Evolutionary conservation across 305 asterid genomes (phyloP).

Genomic region (Salvia sclarea): DNA sequence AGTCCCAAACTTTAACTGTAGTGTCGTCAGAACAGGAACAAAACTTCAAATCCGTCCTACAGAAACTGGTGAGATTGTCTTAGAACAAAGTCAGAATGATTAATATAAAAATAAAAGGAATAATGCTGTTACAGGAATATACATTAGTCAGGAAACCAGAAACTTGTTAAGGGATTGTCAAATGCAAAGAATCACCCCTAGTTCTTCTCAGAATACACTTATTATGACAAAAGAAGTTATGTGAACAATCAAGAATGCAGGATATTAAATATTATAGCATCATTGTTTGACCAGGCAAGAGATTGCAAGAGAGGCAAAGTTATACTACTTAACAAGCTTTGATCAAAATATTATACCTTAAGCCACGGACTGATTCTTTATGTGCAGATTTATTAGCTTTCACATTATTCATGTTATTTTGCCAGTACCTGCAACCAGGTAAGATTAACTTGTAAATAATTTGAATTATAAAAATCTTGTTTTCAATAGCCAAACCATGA

Average conservation of each 20-base stretch:
- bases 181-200: constrained; percentile 2
- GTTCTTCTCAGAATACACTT: not conserved
- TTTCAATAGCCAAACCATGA: constrained; percentile 23
- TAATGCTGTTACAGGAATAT: not conserved
- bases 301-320: constrained; percentile 10
- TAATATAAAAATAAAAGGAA: not conserved
- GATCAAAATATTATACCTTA: constrained; percentile 59
- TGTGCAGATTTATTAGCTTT: constrained; percentile 98
- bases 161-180: constrained; percentile 17
- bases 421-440: constrained; percentile 88
- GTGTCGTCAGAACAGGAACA: constrained; percentile 99
- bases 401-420: constrained; percentile 95
- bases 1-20: constrained; percentile 98
- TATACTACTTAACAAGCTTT: constrained; percentile 23
- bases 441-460: constrained; percentile 33
- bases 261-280: not conserved
- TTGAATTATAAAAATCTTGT: constrained; percentile 18
- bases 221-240: constrained; percentile 4
- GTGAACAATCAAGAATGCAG: constrained; percentile 1
- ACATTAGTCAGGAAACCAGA: constrained; percentile 1
- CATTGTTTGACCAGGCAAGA: not conserved
- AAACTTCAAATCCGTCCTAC: constrained; percentile 96
- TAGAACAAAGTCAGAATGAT: constrained; percentile 32
- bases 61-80: constrained; percentile 64
- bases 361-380: constrained; percentile 94